Evolutionary conservation across 2,329 filamentous ascomycete genomes (phyloP).

Genomic region (Aspergillus intermedius): DNA sequence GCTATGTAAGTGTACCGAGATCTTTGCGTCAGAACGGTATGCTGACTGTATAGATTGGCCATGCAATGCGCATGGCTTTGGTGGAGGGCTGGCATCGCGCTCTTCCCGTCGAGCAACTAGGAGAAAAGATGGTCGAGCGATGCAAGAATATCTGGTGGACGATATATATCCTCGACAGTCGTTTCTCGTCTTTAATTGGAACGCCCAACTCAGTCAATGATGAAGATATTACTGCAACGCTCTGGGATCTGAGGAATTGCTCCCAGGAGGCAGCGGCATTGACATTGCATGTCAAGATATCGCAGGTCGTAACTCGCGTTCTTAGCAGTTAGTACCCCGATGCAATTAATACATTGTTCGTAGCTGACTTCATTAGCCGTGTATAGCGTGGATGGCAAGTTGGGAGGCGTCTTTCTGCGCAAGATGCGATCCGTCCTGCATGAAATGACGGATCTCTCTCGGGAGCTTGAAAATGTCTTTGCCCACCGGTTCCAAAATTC

Average conservation of each 20-base stretch:
- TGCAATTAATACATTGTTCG: not conserved
- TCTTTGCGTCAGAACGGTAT: not conserved
- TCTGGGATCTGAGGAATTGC: slow-evolving; percentile 36
- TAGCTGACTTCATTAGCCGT: slow-evolving; percentile 21
- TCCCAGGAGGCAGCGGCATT: slow-evolving; percentile 29
- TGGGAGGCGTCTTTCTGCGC: slow-evolving; percentile 19
- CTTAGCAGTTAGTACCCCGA: slow-evolving; percentile 27
- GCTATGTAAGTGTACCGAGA: slow-evolving; percentile 33
- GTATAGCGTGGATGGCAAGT: slow-evolving; percentile 26
- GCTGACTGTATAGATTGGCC: slow-evolving; percentile 41
- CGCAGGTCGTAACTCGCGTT: slow-evolving; percentile 34
- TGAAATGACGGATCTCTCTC: slow-evolving; percentile 26
- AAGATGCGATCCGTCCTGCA: slow-evolving; percentile 31
- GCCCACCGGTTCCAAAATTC: slow-evolving; percentile 29
- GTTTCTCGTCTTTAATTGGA: slow-evolving; percentile 51
- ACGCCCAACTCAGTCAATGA: slow-evolving; percentile 46
- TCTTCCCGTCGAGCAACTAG: slow-evolving; percentile 43
- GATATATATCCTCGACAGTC: slow-evolving; percentile 48
- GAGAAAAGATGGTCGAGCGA: slow-evolving; percentile 41
- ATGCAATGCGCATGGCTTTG: slow-evolving; percentile 49
- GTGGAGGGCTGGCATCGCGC: slow-evolving; percentile 49
- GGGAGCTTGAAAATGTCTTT: slow-evolving; percentile 29
- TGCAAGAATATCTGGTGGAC: slow-evolving; percentile 52
- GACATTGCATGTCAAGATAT: slow-evolving; percentile 36
- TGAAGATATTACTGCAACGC: slow-evolving; percentile 41